Evolutionary conservation across 805 yeast species (phyloP).

Genomic region (Starmerella apicola): DNA sequence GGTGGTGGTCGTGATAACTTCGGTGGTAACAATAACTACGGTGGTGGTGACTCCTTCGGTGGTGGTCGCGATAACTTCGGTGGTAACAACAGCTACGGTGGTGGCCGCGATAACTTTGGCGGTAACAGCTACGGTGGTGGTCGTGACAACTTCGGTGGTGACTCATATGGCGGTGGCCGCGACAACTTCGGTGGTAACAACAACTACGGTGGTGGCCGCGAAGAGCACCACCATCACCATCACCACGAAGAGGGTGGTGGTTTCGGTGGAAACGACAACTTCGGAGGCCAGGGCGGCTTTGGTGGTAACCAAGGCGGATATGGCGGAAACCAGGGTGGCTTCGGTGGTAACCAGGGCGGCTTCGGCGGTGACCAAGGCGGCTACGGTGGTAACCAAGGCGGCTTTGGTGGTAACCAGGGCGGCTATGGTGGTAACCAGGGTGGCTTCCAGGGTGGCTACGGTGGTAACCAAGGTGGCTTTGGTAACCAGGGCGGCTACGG

Average conservation of each 20-base stretch:
- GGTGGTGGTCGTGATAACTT: neutral
- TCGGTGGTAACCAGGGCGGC: slow-evolving; percentile 1
- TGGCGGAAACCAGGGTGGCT: neutral
- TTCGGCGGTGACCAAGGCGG: slow-evolving; percentile 1
- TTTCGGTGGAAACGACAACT: slow-evolving; percentile 2
- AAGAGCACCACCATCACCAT: slow-evolving; percentile 1
- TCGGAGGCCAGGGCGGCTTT: neutral
- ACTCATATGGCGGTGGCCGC: neutral
- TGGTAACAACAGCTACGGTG: neutral
- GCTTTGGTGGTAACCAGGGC: neutral
- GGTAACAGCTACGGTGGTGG: neutral
- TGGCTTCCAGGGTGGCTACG: neutral
- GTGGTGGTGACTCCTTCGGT: slow-evolving; percentile 1
- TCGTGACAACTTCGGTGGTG: neutral
- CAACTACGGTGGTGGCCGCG: slow-evolving; percentile 2
- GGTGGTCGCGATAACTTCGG: neutral
- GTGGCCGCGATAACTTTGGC: neutral
- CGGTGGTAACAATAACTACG: slow-evolving; percentile 2
- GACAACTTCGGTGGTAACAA: slow-evolving; percentile 1
- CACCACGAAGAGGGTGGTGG: neutral
- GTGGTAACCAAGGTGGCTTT: neutral
- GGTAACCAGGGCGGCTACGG: slow-evolving; percentile 2
- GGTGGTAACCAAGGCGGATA: neutral
- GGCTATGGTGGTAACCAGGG: slow-evolving; percentile 1
- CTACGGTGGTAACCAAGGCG: slow-evolving; percentile 2